Evolutionary conservation across 2,329 filamentous ascomycete species (phyloP).

Genomic region (Aspergillus aculeatinus): DNA sequence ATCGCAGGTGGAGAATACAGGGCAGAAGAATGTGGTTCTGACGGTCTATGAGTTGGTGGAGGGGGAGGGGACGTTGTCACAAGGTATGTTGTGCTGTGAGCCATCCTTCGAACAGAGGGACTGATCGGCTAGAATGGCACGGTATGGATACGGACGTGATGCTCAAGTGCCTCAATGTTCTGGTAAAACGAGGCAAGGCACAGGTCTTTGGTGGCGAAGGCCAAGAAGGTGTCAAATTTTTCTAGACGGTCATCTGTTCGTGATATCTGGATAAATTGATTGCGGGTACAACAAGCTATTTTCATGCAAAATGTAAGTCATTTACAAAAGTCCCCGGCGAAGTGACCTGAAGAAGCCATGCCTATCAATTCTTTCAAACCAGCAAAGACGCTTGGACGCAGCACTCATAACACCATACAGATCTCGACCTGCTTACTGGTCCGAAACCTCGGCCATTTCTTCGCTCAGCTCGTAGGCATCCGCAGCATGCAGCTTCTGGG

Average conservation of each 20-base stretch:
- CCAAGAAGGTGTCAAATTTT: conserved; percentile 93
- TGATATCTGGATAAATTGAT: not conserved
- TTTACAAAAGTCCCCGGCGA: conserved; percentile 15
- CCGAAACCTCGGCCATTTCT: conserved; percentile 27
- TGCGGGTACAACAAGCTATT: conserved; percentile 7
- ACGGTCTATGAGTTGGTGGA: conserved; percentile 90
- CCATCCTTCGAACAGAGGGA: not conserved
- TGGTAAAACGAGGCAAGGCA: conserved; percentile 87
- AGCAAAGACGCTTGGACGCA: conserved; percentile 5
- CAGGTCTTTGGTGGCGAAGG: conserved; percentile 91
- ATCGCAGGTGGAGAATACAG: conserved; percentile 69
- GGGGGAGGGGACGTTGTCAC: conserved; percentile 73
- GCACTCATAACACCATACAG: conserved; percentile 3
- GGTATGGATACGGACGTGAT: conserved; percentile 84
- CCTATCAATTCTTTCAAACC: not conserved
- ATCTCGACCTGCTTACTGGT: conserved; percentile 12
- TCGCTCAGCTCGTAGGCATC: conserved; percentile 56
- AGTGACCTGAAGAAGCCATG: conserved; percentile 5
- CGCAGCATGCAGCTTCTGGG: conserved; percentile 71
- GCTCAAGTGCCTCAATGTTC: conserved; percentile 71
- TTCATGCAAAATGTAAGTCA: conserved; percentile 12
- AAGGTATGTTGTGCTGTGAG: conserved; percentile 51
- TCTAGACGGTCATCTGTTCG: conserved; percentile 39
- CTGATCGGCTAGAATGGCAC: conserved; percentile 65
- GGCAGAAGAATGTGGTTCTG: conserved; percentile 81